A percentile compares a stretch with the other conserved stretches of the same genome.
Evolutionary conservation across 2,329 filamentous ascomycete species (phyloP).

Genomic region (Diaporthe citriasiana): DNA sequence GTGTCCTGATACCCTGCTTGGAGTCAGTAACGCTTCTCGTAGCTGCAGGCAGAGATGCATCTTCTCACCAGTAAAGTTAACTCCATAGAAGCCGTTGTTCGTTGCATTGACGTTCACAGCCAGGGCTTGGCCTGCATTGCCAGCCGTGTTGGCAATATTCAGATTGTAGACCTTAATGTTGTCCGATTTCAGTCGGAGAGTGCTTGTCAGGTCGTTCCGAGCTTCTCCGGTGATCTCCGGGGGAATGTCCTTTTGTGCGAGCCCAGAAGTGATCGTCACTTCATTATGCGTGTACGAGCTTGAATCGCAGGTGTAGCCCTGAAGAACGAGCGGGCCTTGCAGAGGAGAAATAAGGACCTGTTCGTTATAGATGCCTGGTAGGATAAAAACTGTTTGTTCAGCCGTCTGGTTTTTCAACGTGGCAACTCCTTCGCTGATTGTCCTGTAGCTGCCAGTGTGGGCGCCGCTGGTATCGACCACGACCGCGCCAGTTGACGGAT

Average conservation of each 20-base stretch:
- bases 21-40: background rate
- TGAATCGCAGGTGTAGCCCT: slow-evolving; percentile 31
- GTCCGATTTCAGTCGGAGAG: slow-evolving; percentile 12
- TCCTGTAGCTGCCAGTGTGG: slow-evolving; percentile 19
- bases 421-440: slow-evolving; percentile 11
- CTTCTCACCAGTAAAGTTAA: slow-evolving; percentile 13
- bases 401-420: slow-evolving; percentile 14
- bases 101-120: slow-evolving; percentile 35
- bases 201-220: slow-evolving; percentile 27
- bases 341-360: slow-evolving; percentile 21
- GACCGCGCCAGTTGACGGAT: background rate
- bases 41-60: background rate
- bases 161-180: slow-evolving; percentile 32
- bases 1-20: slow-evolving; percentile 27
- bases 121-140: slow-evolving; percentile 32
- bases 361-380: slow-evolving; percentile 27
- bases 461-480: slow-evolving; percentile 18
- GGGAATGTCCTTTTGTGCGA: slow-evolving; percentile 24
- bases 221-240: slow-evolving; percentile 8
- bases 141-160: slow-evolving; percentile 29
- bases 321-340: slow-evolving; percentile 21
- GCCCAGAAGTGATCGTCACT: slow-evolving; percentile 17
- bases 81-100: slow-evolving; percentile 26
- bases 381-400: slow-evolving; percentile 20
- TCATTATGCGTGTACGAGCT: slow-evolving; percentile 23